Base-by-base conservation (phyloP, 2,329 filamentous ascomycete genomes). In the Anisogramma anomala region DNA sequence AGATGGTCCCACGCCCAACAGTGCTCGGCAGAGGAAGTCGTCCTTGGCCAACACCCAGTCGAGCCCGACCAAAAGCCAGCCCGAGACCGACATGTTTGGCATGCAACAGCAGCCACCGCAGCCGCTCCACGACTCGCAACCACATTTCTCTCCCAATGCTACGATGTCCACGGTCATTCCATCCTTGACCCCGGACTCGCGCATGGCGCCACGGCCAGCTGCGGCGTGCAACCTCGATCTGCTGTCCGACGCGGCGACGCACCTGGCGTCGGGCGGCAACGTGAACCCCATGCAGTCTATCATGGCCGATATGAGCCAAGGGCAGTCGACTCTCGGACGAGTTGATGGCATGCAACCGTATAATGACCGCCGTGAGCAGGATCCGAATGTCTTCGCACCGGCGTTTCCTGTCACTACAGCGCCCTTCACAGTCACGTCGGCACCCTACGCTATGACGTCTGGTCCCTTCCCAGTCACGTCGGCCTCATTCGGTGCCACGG, bases 171-270 rank as follows among this genome's bases (percentile, higher is more conserved):
- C 63, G 22, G 56, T 60, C 18, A 58, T 62, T 17, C 55, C 60
- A 26, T 50, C 64, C n/a, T 54, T 66, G 6, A 53, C 63, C n/a
- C 62, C 67, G 34, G 70, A 72, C 46, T 60, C 65, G 14, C 69
- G 69, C 26, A 57, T 66, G 23, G 56, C 65, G 18, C 53, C 67
- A 0, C 61, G 72, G 48, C 54, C 63, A 10, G 64, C 61, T 13
- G 51, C 57, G 6, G 69, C 69, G 2, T 74, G 72, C 51, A 77
- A 76, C 48, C 61, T 77, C 26, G 72, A 77, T 46, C 60, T 77
- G 8, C 58, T 77, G 14, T 77, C 72, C 4, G 72, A 77, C 53
- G 72, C 72, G n/a, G 72, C 72, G 2, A 68, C 65, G 1, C 65
- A 67, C 42, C 60, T 68, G 11, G 65, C 65, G 6, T 66, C 74